Base-by-base conservation (phyloP, 306 rosid genomes). In the Corylus heterophylla region DNA sequence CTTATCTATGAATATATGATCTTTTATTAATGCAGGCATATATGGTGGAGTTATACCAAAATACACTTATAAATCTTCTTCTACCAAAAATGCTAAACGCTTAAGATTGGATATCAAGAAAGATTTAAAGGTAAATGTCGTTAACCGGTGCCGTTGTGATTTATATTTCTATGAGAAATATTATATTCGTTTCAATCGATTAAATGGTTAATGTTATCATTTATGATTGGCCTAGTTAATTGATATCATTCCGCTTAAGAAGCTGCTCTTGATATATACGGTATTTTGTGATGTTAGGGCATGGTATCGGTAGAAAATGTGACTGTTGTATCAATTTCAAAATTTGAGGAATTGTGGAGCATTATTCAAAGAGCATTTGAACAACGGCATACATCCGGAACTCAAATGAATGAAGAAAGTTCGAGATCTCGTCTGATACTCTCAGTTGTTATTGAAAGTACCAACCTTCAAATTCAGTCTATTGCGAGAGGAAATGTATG, bases 351-450 rank as follows among this genome's bases (percentile, higher is more conserved):
- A 78, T 77, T 95, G 83, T 90, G 83, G 62, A 84, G 68, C 76
- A 86, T 95, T 78, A 93, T 95, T 84, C 89, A 83, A 37, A 87
- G 85, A 86, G 99, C 25, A 62, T 90, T 91, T 2, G 98, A 93
- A 73, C 88, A 61, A 71, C 84, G 97, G 10, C 98, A 93, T 83
- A 88, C 89, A 29, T 83, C 99, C 1, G 99, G 85, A 79, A 95
- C 98, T 58, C 97, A 86, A 31, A 95, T 95, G 98, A 95, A 93
- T 47, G 94, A 91, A 55, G 96, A 93, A 83, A 95, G 99, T 58
- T 95, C 99, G 66, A 88, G 98, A 89, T 95, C 99, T 17, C 99
- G 93, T 75, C 90, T 93, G 29, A 90, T 93, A 76, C 86, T 95
- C 55, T 95, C 99, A 51, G 47, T 95, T 68, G 88, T 95, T 22